Evolutionary conservation across 345 rosid genomes (phyloP).

Genomic region (Fremontodendron californicum): DNA sequence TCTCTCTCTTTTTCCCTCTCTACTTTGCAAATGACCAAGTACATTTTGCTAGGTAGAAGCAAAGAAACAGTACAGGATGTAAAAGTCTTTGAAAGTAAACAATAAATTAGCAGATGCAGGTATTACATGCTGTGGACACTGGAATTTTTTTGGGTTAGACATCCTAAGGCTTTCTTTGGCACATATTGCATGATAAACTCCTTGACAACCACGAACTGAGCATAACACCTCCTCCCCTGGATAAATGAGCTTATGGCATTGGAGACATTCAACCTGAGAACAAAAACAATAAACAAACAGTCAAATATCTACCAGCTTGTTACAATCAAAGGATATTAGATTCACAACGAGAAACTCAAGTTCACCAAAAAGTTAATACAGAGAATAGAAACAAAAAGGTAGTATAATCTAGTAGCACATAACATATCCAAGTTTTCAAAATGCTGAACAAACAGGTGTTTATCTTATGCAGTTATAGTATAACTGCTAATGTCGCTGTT

Average conservation of each 20-base stretch:
- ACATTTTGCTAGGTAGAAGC: background rate
- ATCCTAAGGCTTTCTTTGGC: conserved; percentile 38
- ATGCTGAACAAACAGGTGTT: background rate
- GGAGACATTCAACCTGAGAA: conserved; percentile 59
- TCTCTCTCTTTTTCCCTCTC: background rate
- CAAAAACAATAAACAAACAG: background rate
- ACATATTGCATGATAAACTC: conserved; percentile 57
- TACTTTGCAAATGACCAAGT: background rate
- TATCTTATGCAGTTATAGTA: background rate
- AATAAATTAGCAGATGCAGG: conserved; percentile 10
- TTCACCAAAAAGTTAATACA: background rate
- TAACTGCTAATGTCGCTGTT: background rate
- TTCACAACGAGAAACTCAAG: background rate
- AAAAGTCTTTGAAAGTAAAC: conserved; percentile 6
- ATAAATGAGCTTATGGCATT: conserved; percentile 46
- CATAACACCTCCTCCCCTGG: conserved; percentile 63
- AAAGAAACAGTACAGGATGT: background rate
- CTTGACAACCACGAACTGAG: conserved; percentile 58
- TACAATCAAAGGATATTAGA: background rate
- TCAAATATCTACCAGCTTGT: background rate
- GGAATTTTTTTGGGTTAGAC: conserved; percentile 46
- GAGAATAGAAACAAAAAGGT: background rate
- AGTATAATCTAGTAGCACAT: background rate
- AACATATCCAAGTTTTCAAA: background rate
- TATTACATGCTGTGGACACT: conserved; percentile 88